phyloP scores from a whole-genome alignment of 768 basidiomycete species.

The Leucocoprinus leucothites region DNA sequence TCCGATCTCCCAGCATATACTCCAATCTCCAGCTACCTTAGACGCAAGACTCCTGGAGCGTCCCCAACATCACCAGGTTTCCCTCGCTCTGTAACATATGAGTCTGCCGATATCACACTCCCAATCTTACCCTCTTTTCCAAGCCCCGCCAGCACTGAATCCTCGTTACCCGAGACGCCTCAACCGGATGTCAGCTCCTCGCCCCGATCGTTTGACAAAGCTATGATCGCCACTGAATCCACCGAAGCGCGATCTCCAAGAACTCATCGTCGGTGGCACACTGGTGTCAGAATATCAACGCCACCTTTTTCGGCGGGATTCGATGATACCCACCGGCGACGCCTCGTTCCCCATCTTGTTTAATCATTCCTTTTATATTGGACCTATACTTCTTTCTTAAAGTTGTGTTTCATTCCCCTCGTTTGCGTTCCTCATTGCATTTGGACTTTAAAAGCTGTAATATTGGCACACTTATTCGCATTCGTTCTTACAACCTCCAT shows the following conservation, averaged over 20 bases:
- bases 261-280: constrained; percentile 26
- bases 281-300: constrained; percentile 44
- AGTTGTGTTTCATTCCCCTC: background rate
- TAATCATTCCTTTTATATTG: constrained; percentile 4
- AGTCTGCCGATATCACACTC: constrained; percentile 52
- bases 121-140: constrained; percentile 61
- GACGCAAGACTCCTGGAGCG: constrained; percentile 72
- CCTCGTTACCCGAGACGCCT: constrained; percentile 36
- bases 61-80: constrained; percentile 72
- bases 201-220: constrained; percentile 15
- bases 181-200: constrained; percentile 30
- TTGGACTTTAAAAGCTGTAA: constrained; percentile 8
- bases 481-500: background rate
- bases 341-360: constrained; percentile 9
- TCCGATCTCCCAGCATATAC: constrained; percentile 59
- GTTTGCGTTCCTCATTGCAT: background rate
- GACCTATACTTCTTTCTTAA: background rate
- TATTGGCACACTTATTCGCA: background rate
- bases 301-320: constrained; percentile 32
- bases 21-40: constrained; percentile 78
- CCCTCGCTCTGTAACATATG: constrained; percentile 39
- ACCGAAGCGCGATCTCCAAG: constrained; percentile 18
- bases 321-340: constrained; percentile 22
- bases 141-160: constrained; percentile 39
- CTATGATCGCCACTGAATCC: constrained; percentile 22